A percentile compares a stretch with the other conserved stretches of the same genome.
Conservation (phyloP, 2,329 filamentous ascomycete species). For the Alternaria sp. region DNA sequence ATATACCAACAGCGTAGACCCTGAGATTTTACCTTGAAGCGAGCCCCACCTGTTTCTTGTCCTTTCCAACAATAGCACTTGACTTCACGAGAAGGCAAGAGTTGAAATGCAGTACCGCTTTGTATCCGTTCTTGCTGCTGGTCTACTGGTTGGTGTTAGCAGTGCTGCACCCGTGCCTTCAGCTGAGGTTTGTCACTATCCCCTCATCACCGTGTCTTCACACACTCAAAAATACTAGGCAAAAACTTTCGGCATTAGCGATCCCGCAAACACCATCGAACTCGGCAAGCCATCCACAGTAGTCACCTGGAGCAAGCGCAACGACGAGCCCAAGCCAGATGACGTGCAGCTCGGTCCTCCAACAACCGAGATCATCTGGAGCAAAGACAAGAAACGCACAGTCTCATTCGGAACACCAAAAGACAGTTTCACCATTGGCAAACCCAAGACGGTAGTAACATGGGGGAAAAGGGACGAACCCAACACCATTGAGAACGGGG, state of each 20-base stretch:
- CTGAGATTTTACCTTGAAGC: slow-evolving; percentile 7
- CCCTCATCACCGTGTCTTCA: neutral
- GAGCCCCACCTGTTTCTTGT: slow-evolving; percentile 5
- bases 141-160: slow-evolving; percentile 33
- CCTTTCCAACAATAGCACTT: neutral
- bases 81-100: neutral
- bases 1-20: slow-evolving; percentile 6
- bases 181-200: slow-evolving; percentile 27
- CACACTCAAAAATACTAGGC: slow-evolving; percentile 1
- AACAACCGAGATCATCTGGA: slow-evolving; percentile 30
- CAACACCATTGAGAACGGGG: neutral
- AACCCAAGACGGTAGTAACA: slow-evolving; percentile 1
- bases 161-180: slow-evolving; percentile 36
- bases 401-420: neutral
- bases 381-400: slow-evolving; percentile 20
- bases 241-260: slow-evolving; percentile 8
- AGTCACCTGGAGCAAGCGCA: slow-evolving; percentile 29
- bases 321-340: slow-evolving; percentile 9
- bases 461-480: slow-evolving; percentile 10
- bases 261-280: slow-evolving; percentile 22
- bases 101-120: slow-evolving; percentile 40
- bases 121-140: slow-evolving; percentile 37
- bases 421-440: slow-evolving; percentile 14
- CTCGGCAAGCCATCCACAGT: slow-evolving; percentile 29
- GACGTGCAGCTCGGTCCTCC: slow-evolving; percentile 30